Base-by-base conservation (phyloP, 1,284 basidiomycete genomes). In the Hemileia vastatrix region DNA sequence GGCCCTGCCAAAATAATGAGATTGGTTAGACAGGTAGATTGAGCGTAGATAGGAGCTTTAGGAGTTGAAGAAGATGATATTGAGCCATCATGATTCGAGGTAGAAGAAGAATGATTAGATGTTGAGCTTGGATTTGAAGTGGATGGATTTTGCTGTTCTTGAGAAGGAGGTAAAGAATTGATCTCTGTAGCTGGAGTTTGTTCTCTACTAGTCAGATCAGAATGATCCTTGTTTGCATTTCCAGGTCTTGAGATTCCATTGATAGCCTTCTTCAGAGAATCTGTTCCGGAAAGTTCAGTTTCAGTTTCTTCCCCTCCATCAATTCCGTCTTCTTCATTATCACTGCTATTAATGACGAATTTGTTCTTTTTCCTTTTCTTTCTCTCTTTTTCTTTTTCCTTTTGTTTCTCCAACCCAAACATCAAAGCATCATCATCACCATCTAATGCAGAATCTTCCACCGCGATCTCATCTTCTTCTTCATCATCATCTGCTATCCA, bases 1-100 rank as follows among this genome's bases (percentile, higher is more conserved):
- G 90, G 89, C 0, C 94, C 94, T 21, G 79, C 72, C 27, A 99
- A 81, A 2, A 97, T 78, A 57, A 95, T 86, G 0, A 88, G 86
- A 75, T 94, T 95, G 49, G 84, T 84, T 19, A 94, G 79, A 51
- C 79, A 77, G 77, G n/a, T n/a, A n/a, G n/a, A n/a, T n/a, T n/a
- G n/a, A n/a, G n/a, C n/a, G n/a, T n/a, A 61, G 50, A 18, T 19
- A 18, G 52, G 55, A 33, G 11, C 19, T 40, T 9, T 11, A 11
- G 36, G 36, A 40, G 15, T 40, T 9, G 36, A 40, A 40, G 11
- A 11, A 11, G 36, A 40, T 11, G 11, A 11, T 27, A 27, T 27
- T 27, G 27, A 27, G 27, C 27, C 27, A 27, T 27, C 27, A 27
- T 27, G 27, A 27, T 27, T 27, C 8, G 15, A 40, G 15, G 36